Percentiles rank a stretch among this genome's conserved stretches.
phyloP scores from a whole-genome alignment of 495 filamentous ascomycete genomes.

The Clohesyomyces aquaticus region DNA sequence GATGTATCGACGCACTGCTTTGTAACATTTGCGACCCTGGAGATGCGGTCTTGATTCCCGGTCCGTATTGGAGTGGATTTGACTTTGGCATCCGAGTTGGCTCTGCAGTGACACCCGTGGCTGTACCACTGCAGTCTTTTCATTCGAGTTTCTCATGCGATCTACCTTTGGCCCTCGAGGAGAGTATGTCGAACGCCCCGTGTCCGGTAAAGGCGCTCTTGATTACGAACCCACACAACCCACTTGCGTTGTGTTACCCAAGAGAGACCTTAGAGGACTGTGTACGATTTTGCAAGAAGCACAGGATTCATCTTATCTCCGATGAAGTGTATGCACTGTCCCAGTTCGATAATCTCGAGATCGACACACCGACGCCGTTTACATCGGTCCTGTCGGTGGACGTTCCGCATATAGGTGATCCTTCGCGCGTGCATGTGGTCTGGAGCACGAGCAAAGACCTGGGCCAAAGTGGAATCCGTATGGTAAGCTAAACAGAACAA shows the following conservation, averaged over 20 bases:
- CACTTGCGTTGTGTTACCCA: constrained; percentile 16
- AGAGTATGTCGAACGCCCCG: too few species aligned
- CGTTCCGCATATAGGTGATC: constrained; percentile 10
- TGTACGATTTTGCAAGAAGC: constrained; percentile 37
- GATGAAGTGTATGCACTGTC: constrained; percentile 48
- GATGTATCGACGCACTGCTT: constrained; percentile 48
- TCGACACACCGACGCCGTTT: constrained; percentile 2
- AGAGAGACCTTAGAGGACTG: constrained; percentile 33
- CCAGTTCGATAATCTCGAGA: constrained; percentile 14
- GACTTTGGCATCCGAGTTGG: too few species aligned
- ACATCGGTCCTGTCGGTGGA: constrained; percentile 24
- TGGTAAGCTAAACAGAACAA: constrained; percentile 9
- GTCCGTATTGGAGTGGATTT: constrained; percentile 46
- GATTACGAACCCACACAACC: constrained; percentile 25
- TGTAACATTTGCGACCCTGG: constrained; percentile 52
- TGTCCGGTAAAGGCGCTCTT: constrained; percentile 18
- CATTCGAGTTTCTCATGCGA: too few species aligned
- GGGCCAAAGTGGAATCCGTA: constrained; percentile 30
- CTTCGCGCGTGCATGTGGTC: constrained; percentile 31
- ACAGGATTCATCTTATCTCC: constrained; percentile 45
- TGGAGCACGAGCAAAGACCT: constrained; percentile 38
- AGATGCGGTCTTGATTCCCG: constrained; percentile 52
- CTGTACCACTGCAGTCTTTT: too few species aligned
- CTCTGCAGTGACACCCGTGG: too few species aligned
- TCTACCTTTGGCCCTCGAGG: too few species aligned